Evolutionary conservation across 805 yeast species (phyloP).

Genomic region (Candida oleophila): DNA sequence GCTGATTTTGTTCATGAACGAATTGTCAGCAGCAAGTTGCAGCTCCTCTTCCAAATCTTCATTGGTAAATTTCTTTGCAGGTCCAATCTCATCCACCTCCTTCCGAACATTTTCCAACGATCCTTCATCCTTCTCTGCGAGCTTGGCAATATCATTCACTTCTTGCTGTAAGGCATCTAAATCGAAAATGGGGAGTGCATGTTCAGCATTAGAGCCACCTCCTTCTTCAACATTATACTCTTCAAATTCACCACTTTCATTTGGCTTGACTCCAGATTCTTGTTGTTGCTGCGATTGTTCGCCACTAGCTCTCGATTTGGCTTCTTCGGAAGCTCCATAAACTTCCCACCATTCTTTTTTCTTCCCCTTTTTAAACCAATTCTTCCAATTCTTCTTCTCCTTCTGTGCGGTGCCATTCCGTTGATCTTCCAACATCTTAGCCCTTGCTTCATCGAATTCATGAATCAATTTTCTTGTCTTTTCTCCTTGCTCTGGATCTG

Average conservation of each 20-base stretch:
- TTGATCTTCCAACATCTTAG: constrained; percentile 50
- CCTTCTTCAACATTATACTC: constrained; percentile 24
- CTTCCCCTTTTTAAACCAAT: constrained; percentile 48
- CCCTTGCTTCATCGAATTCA: constrained; percentile 86
- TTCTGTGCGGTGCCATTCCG: constrained; percentile 24
- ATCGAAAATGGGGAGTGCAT: constrained; percentile 37
- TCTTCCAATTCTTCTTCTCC: constrained; percentile 43
- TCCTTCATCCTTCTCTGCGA: constrained; percentile 22
- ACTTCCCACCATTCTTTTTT: constrained; percentile 62
- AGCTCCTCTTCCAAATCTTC: constrained; percentile 20
- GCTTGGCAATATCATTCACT: constrained; percentile 42
- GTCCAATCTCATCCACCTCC: constrained; percentile 10
- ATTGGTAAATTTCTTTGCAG: constrained; percentile 11
- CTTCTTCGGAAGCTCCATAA: constrained; percentile 35
- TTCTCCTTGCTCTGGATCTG: constrained; percentile 84
- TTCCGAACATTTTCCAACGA: constrained; percentile 15
- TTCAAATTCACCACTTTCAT: constrained; percentile 18
- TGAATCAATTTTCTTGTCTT: constrained; percentile 77
- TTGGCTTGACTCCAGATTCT: constrained; percentile 6
- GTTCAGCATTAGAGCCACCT: neutral
- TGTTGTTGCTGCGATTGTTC: constrained; percentile 6
- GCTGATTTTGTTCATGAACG: neutral
- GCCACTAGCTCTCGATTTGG: constrained; percentile 15
- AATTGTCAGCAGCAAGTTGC: neutral
- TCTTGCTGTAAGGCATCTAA: constrained; percentile 43